Base-by-base conservation (phyloP, 2,329 filamentous ascomycete species). In the Diaporthe capsici region DNA sequence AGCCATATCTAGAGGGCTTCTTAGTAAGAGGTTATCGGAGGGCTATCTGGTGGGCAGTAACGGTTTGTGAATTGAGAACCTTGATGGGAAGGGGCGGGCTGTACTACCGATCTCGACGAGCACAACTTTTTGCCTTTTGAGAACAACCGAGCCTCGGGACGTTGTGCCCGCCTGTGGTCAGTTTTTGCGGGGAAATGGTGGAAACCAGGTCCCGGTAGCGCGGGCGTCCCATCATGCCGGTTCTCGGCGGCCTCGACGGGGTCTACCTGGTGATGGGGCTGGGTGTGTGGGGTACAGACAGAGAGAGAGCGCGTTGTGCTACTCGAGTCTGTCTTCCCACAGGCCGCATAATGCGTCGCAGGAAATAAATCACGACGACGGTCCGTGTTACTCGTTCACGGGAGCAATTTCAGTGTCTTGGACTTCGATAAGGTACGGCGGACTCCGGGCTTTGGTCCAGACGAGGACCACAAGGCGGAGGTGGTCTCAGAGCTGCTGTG, bases 1-100 rank as follows among this genome's bases (percentile, higher is more conserved):
- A 71, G 83, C 80, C 83, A 87, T 82, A 28, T 34, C 8, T n/a
- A 31, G 28, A 31, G 28, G 28, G 28, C 28, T 22, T 39, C 28
- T 65, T 9, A 13, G 20, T 4, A 39, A 31, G 34, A 10, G 31
- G 15, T 8, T n/a, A 22, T 1, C 20, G 15, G 34, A 44, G 37
- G 47, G 22, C 25, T 70, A 2, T 34, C 28, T 31, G 28, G 3
- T 31, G 28, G 28, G 28, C 15, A 53, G 55, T 25, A 47, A 15
- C 47, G 25, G 6, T 8, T 22, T 4, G 65, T 28, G 31, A 31
- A 37, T 25, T 49, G 55, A 60, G 53, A 49, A 42, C 57, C 70
- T 60, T 49, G 55, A 60, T 51, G 70, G 15, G 55, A 55, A 20
- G 20, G 34, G 13, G 17, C 17, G 20, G 31, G 28, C n/a, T 68